phyloP scores from a whole-genome alignment of 2,329 filamentous ascomycete species.

The Lizonia empirigonia region DNA sequence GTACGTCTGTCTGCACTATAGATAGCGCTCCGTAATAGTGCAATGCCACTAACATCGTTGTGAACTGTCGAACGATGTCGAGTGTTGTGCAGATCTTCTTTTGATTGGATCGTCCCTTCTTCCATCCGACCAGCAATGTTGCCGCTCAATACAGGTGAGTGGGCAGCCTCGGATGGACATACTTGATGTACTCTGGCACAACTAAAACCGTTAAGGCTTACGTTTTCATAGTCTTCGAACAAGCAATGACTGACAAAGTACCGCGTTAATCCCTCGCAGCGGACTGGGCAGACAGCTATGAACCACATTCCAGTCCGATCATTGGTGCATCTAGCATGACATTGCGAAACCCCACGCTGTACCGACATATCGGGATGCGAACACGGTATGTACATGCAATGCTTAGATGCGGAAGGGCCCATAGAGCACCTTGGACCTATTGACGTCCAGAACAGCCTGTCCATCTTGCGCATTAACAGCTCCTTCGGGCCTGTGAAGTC shows the following conservation, averaged over 20 bases:
- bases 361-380: neutral
- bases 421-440: no score
- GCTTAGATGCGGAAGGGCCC: neutral
- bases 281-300: neutral
- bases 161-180: neutral
- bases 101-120: no score
- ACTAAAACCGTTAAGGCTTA: neutral
- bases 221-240: neutral
- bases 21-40: no score
- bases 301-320: neutral
- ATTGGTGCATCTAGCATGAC: neutral
- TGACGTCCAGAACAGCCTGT: neutral
- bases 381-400: neutral
- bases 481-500: no score
- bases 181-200: neutral
- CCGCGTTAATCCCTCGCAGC: neutral
- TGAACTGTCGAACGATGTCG: neutral
- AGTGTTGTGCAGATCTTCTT: neutral
- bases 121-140: neutral
- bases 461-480: neutral
- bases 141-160: neutral
- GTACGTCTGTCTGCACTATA: no score
- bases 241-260: neutral
- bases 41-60: no score
- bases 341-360: neutral